Base-by-base conservation (phyloP, 2,329 filamentous ascomycete genomes). In the Helminthosporium solani region DNA sequence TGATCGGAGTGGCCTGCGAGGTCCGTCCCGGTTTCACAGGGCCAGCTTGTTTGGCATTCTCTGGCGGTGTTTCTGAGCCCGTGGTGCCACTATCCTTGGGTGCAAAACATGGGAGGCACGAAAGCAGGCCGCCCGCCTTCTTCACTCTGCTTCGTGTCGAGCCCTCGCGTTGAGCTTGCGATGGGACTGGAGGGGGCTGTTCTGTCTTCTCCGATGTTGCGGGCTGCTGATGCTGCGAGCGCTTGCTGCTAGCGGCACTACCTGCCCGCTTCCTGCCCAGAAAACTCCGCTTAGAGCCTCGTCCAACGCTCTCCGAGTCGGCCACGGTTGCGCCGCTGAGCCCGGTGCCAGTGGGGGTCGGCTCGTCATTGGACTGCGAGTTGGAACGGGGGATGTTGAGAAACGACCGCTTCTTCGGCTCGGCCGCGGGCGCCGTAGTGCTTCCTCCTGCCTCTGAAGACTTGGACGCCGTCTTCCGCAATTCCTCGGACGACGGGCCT, bases 101-200 rank as follows among this genome's bases (percentile, higher is more conserved):
- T 33, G 82, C 77, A 66, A 86, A 88, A 72, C 86, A 89, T 49
- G 79, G 82, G 47, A 89, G 75, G 44, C 88, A 78, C 11, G 73
- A 65, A 9, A 77, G 57, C 25, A 77, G 56, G 14, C 65, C 63
- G 18, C 57, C 64, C 30, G 71, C 72, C 59, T 73, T 74, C 57
- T 71, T 75, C 34, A 65, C 59, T 53, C 72, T 59, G 47, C 66
- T 70, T 47, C 72, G 53, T 54, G 60, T 64, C 37, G 66, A 68
- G 19, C 63, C 60, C 34, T 67, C 60, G 19, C 63, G 64, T 44
- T 63, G 59, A 23, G 63, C 54, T 15, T 61, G 48, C 19, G 61
- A 45, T 16, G 64, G 63, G 2, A 61, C 52, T 14, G 62, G 58
- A n/a, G 70, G 60, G 33, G 62, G 54, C 46, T 64, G 62, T 20